These are phyloP conservation scores for Suillus tomentosus DNA, from an alignment of 768 basidiomycete species.

Conservation along the genomic window DNA sequence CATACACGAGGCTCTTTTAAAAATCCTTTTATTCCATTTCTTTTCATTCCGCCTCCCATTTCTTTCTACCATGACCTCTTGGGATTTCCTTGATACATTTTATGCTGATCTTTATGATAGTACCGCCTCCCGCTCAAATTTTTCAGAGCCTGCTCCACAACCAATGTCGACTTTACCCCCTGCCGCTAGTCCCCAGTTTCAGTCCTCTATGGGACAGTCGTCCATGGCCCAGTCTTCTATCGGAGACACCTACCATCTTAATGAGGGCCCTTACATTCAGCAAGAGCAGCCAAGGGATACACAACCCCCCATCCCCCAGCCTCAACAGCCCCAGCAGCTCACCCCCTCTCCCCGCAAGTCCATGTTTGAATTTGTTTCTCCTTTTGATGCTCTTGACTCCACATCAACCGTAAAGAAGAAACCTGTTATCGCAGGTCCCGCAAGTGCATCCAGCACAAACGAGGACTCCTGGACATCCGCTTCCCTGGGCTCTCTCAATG, in stretches of 20 bases:
- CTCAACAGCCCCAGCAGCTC: conserved; percentile 37
- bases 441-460: conserved; percentile 45
- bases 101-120: conserved; percentile 37
- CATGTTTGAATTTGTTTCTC: conserved; percentile 84
- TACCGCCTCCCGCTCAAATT: conserved; percentile 50
- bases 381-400: conserved; percentile 76
- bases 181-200: conserved; percentile 52
- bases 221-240: background rate
- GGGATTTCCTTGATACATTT: conserved; percentile 34
- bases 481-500: conserved; percentile 30
- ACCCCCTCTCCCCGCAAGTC: conserved; percentile 76
- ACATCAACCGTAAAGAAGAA: conserved; percentile 61
- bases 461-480: conserved; percentile 62
- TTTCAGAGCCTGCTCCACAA: conserved; percentile 48
- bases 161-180: conserved; percentile 33
- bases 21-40: conserved; percentile 25
- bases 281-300: conserved; percentile 31
- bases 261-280: conserved; percentile 34
- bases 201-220: conserved; percentile 14
- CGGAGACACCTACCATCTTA: conserved; percentile 39
- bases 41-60: conserved; percentile 18
- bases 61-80: conserved; percentile 32
- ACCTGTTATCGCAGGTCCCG: conserved; percentile 51
- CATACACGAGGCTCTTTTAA: conserved; percentile 26
- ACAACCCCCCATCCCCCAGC: conserved; percentile 23